A percentile compares a stretch with the other conserved stretches of the same genome.
These are phyloP conservation scores for Stemphylium lycopersici DNA, from an alignment of 2,329 filamentous ascomycete genomes.

Conservation along the genomic window DNA sequence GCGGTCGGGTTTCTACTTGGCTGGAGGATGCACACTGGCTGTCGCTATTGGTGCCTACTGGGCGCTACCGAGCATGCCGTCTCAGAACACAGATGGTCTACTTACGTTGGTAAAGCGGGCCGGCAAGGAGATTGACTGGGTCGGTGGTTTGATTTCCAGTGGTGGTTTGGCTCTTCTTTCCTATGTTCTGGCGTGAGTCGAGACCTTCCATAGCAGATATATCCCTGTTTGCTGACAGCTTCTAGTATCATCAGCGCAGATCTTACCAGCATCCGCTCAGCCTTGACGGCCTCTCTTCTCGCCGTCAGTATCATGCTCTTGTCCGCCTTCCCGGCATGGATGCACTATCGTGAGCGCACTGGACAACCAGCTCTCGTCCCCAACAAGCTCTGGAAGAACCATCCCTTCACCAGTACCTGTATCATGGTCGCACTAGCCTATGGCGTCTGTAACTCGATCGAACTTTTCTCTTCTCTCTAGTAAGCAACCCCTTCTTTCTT, in stretches of 20 bases:
- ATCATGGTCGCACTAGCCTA: constrained; percentile 49
- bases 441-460: constrained; percentile 47
- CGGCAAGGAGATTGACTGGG: constrained; percentile 36
- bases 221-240: constrained; percentile 8
- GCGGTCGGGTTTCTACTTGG: constrained; percentile 56
- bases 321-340: constrained; percentile 38
- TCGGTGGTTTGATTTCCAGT: constrained; percentile 35
- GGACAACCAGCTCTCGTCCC: constrained; percentile 35
- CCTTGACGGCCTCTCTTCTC: constrained; percentile 30
- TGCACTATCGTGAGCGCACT: constrained; percentile 32
- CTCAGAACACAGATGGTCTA: background rate
- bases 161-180: constrained; percentile 29
- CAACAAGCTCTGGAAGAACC: constrained; percentile 60
- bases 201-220: background rate
- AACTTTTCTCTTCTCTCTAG: constrained; percentile 52
- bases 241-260: constrained; percentile 33
- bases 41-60: constrained; percentile 45
- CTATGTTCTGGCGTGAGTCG: constrained; percentile 35
- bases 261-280: constrained; percentile 28
- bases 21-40: constrained; percentile 38
- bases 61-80: constrained; percentile 29
- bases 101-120: constrained; percentile 18
- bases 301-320: constrained; percentile 31
- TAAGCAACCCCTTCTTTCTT: constrained; percentile 35
- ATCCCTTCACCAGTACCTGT: constrained; percentile 62